A percentile compares a stretch with the other conserved stretches of the same genome.
These are phyloP conservation scores for Lactifluus rugatus DNA, from an alignment of 768 basidiomycete genomes.

Conservation along the genomic window DNA sequence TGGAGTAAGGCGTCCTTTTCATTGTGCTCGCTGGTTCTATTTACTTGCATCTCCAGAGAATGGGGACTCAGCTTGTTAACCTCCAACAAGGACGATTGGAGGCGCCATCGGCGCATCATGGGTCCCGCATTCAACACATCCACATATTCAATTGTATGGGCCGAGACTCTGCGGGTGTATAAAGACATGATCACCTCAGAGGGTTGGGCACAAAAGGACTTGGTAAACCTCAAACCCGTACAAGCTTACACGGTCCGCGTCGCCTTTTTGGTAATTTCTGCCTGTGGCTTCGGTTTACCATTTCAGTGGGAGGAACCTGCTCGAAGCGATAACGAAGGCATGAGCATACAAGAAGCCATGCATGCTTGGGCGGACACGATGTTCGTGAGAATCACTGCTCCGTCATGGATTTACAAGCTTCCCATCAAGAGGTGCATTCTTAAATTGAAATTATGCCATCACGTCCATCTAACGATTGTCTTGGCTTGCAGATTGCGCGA, in stretches of 20 bases:
- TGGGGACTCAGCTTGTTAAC: slow-evolving; percentile 19
- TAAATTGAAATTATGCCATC: neutral
- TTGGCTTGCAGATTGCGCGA: neutral
- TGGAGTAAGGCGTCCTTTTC: neutral
- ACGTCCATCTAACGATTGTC: neutral
- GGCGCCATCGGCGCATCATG: slow-evolving; percentile 20
- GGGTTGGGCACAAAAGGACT: slow-evolving; percentile 11
- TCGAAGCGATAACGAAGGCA: neutral
- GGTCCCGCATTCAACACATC: slow-evolving; percentile 21
- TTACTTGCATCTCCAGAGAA: neutral
- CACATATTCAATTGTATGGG: slow-evolving; percentile 21
- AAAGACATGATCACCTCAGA: slow-evolving; percentile 16
- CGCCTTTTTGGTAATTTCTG: slow-evolving; percentile 18
- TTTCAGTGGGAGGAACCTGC: neutral
- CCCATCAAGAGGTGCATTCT: neutral
- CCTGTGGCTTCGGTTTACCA: slow-evolving; percentile 20
- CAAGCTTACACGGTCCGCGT: slow-evolving; percentile 19
- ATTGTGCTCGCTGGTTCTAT: neutral
- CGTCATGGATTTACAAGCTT: slow-evolving; percentile 10
- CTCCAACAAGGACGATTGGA: slow-evolving; percentile 18
- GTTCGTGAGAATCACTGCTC: neutral
- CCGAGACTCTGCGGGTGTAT: slow-evolving; percentile 19
- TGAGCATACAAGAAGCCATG: slow-evolving; percentile 9
- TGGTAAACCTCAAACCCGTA: slow-evolving; percentile 1
- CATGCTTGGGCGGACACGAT: neutral